Evolutionary conservation across 2,329 filamentous ascomycete species (phyloP), one percentile per base, ranked within the genome.

Genomic region (Trichoderma lentiforme): DNA sequence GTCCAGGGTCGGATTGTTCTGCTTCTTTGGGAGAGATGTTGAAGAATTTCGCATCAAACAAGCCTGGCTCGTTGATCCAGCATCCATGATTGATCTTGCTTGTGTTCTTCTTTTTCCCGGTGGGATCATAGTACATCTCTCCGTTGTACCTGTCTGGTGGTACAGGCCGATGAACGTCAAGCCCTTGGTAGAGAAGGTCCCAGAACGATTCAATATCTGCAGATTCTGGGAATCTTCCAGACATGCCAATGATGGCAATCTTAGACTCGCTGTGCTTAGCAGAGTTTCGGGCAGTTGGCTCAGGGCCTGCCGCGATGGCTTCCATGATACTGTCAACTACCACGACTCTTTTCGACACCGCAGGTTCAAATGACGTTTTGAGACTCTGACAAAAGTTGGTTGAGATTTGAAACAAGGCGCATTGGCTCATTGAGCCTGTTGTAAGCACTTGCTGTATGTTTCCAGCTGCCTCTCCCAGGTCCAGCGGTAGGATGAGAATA

Each of bases 11-110:
- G 0, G 89, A 92, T 75, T 93, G 90, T 62, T 88, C 86, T 11
- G 92, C 92, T 80, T 95, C 93, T 73, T 91, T 87, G 1, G 93
- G 92, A 36, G 92, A 94, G 86, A 95, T 94, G 80, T 93, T 93
- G 86, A 95, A 95, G 83, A 95, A 94, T 0, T 88, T 85, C 1
- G 91, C 88, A 76, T 95, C 93, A 75, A 95, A 95, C 11, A 91
- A 83, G 58, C 91, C 91, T 0, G 92, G 91, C 68, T 93, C 86
- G 53, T 93, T 87, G 66, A 93, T 81, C 76, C 82, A 94, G 81
- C 91, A 93, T 7, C 92, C 92, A 73, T 89, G 93, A 14, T 89
- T 90, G 2, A 91, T 91, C 75, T 91, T 87, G 39, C 87, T 90
- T 66, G 91, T 92, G 80, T 92, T 93, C 78, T 89, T 89, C 43